Conservation (phyloP, 495 filamentous ascomycete species). For the Geoglossum glabrum region DNA sequence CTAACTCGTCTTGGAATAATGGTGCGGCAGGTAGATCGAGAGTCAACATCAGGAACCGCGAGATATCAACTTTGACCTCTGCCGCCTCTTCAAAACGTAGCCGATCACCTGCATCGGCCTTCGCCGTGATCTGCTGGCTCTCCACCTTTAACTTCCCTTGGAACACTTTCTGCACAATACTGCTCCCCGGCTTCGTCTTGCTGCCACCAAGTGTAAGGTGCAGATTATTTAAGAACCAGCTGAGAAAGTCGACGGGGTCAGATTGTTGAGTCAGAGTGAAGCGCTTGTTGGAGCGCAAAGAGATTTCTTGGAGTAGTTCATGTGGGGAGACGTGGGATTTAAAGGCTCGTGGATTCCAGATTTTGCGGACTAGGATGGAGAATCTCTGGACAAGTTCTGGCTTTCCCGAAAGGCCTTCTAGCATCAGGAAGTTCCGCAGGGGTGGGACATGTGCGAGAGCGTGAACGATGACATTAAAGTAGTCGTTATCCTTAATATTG, state of each 20-base stretch:
- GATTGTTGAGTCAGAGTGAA: constrained; percentile 84
- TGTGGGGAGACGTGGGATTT: constrained; percentile 94
- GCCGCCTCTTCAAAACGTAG: constrained; percentile 86
- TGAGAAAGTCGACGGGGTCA: constrained; percentile 88
- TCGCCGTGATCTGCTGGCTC: constrained; percentile 83
- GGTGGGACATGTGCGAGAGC: constrained; percentile 77
- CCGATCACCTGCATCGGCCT: constrained; percentile 70
- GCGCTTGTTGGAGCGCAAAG: constrained; percentile 70
- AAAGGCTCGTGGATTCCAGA: constrained; percentile 96
- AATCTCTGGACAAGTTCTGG: constrained; percentile 55
- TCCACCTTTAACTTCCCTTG: constrained; percentile 84
- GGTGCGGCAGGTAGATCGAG: constrained; percentile 83
- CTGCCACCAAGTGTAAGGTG: constrained; percentile 82
- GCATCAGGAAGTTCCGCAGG: constrained; percentile 79
- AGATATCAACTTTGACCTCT: constrained; percentile 51
- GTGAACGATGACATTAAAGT: constrained; percentile 92
- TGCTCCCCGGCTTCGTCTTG: constrained; percentile 61
- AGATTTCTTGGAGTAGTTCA: constrained; percentile 84
- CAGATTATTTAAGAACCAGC: constrained; percentile 91
- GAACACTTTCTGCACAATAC: constrained; percentile 77
- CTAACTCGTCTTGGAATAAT: constrained; percentile 83
- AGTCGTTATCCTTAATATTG: constrained; percentile 99
- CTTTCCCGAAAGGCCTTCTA: constrained; percentile 47
- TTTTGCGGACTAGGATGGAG: constrained; percentile 79
- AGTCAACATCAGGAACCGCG: constrained; percentile 73